phyloP scores from a whole-genome alignment of 108 stramenopile species.

The Seminavis robusta region DNA sequence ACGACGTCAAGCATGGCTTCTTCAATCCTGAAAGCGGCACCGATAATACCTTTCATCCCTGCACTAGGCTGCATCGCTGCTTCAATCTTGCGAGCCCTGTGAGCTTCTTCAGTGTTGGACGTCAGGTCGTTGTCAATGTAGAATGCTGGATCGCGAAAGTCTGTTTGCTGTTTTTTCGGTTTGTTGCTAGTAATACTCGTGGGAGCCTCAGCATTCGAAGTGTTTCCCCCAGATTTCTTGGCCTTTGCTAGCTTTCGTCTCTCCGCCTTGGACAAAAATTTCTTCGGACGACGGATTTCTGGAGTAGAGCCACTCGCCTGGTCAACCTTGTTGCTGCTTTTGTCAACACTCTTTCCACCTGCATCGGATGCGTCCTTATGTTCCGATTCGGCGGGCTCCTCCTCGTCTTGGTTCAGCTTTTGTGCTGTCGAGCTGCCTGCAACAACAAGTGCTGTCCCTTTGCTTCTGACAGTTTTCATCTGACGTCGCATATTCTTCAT shows the following conservation, averaged over 20 bases:
- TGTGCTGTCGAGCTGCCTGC: conserved; percentile 48
- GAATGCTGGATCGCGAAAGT: conserved; percentile 78
- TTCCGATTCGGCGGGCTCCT: neutral
- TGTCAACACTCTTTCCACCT: conserved; percentile 18
- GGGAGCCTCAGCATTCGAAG: neutral
- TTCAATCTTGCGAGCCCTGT: conserved; percentile 72
- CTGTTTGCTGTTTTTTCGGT: conserved; percentile 36
- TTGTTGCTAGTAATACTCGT: conserved; percentile 1
- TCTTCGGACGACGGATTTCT: neutral
- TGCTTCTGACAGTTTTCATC: conserved; percentile 82
- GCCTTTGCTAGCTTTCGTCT: conserved; percentile 82
- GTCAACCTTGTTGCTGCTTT: conserved; percentile 40
- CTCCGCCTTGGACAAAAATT: conserved; percentile 91
- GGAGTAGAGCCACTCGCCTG: neutral
- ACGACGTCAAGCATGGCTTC: conserved; percentile 94
- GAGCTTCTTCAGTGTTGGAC: conserved; percentile 62
- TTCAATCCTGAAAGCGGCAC: conserved; percentile 69
- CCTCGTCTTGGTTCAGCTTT: neutral
- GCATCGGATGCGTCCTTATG: conserved; percentile 36
- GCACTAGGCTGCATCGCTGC: conserved; percentile 86
- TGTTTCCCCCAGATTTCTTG: conserved; percentile 17
- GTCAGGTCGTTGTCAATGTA: conserved; percentile 86
- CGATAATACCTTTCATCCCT: conserved; percentile 43
- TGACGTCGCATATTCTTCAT: conserved; percentile 91
- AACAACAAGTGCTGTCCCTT: conserved; percentile 69